Evolutionary conservation across 2,329 filamentous ascomycete genomes (phyloP), one percentile per base, ranked within the genome.

Genomic region (Penicillium sp.): DNA sequence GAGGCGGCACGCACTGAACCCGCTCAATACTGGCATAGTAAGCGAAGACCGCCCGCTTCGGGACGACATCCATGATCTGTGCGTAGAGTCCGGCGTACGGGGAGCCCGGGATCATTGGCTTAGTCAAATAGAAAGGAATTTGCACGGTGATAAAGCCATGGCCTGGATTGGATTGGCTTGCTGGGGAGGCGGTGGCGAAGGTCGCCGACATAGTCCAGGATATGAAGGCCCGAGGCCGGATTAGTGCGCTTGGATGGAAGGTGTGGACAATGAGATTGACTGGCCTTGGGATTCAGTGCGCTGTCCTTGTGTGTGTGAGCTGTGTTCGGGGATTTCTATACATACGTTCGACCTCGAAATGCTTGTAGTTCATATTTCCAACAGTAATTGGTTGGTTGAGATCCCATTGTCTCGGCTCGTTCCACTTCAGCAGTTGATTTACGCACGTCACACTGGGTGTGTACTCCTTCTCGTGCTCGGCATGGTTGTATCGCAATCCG

Each of bases 381-480:
- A 63, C 32, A 22, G 61, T 56, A 9, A 57, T 26, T 11, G 24
- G 20, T 3, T 26, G 10, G 7, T 62, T 47, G 4, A 61, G 22
- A 24, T 62, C 52, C 31, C 56, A 62, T n/a, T 58, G 43, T 18
- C 57, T 26, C n/a, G 58, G 49, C 4, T 54, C 37, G 3, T 60
- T 53, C 72, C 72, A 74, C 20, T 69, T 56, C 44, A 73, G 29
- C 31, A 74, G 44, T 29, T 55, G 55, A 49, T 72, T 66, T 11
- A 73, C 65, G 4, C 61, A 48, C 2, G 62, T 66, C 9, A 75
- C 68, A 43, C 66, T 75, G 6, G 73, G 73, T 31, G 74, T 77
- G 61, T 77, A 78, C 32, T 69, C 70, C 68, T 69, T 67, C 57
- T 77, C 76, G 61, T 77, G 69, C 55, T 70, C 64, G 7, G 72